A percentile compares a stretch with the other conserved stretches of the same genome.
Evolutionary conservation across 2,329 filamentous ascomycete genomes (phyloP).

Genomic region (Apiospora aurea): DNA sequence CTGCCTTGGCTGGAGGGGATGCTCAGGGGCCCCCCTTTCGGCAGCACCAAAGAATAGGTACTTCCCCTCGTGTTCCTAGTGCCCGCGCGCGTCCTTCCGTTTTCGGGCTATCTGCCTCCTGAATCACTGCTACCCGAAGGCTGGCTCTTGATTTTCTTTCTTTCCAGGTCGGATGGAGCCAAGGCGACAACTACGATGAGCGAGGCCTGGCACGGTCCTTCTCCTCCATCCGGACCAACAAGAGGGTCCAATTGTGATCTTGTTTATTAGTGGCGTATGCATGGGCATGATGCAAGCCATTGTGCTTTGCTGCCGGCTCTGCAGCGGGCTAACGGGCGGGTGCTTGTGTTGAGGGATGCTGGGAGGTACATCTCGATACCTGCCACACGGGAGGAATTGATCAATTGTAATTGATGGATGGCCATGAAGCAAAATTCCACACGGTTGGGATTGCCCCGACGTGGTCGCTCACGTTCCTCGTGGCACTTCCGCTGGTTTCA

Average conservation of each 20-base stretch:
- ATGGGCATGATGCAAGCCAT: constrained; percentile 15
- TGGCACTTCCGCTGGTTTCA: background rate
- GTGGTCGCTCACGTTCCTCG: background rate
- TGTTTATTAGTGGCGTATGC: background rate
- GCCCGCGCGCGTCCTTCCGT: no score
- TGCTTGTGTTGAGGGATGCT: background rate
- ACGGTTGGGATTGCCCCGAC: background rate
- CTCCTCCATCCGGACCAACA: background rate
- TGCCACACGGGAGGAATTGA: background rate
- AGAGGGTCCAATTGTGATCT: background rate
- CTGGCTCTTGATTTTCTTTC: background rate
- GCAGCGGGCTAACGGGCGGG: background rate
- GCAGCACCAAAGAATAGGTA: background rate
- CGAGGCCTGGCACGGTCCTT: background rate
- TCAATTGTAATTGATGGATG: background rate
- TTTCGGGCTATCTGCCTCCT: no score
- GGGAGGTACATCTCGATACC: background rate
- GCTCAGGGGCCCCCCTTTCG: background rate
- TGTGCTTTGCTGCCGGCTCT: constrained; percentile 2
- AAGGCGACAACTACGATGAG: background rate
- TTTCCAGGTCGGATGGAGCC: no score
- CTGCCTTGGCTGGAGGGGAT: background rate
- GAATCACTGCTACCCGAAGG: no score
- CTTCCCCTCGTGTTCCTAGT: background rate
- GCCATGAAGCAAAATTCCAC: background rate